phyloP scores from a whole-genome alignment of 805 yeast species.

The Myxozyma nipponensis region DNA sequence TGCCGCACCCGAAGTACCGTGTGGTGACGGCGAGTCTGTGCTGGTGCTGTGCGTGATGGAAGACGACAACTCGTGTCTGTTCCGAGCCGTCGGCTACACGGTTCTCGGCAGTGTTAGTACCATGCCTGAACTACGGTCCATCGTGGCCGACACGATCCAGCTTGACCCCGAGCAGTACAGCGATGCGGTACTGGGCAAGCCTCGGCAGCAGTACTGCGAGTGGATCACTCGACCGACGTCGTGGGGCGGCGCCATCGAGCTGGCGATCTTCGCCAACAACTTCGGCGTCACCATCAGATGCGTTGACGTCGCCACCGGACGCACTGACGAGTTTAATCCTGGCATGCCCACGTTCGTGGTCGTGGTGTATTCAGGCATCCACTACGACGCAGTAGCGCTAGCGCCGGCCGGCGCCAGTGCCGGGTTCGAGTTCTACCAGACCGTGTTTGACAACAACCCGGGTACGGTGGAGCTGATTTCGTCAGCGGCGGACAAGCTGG shows the following conservation, averaged over 20 bases:
- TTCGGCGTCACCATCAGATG: conserved; percentile 54
- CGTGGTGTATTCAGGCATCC: conserved; percentile 65
- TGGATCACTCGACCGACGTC: conserved; percentile 61
- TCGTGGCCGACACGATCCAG: conserved; percentile 49
- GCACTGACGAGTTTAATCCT: conserved; percentile 53
- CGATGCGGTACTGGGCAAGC: conserved; percentile 56
- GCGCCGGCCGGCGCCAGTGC: conserved; percentile 34
- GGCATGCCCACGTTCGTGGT: conserved; percentile 46
- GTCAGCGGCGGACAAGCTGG: conserved; percentile 42
- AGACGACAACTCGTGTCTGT: conserved; percentile 76
- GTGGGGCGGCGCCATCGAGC: conserved; percentile 85
- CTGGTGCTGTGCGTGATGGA: conserved; percentile 57
- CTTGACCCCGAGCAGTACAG: conserved; percentile 46
- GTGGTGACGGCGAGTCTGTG: conserved; percentile 8
- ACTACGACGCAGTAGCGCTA: conserved; percentile 61
- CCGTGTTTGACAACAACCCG: conserved; percentile 43
- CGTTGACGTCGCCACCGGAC: conserved; percentile 60
- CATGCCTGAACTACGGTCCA: conserved; percentile 48
- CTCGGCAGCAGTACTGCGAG: conserved; percentile 46
- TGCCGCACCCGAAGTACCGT: conserved; percentile 17
- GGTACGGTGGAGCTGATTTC: conserved; percentile 38
- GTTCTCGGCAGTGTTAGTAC: conserved; percentile 44
- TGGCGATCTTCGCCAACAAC: conserved; percentile 55
- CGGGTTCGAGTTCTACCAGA: conserved; percentile 38
- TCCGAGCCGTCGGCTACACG: conserved; percentile 60